Evolutionary conservation across 2,329 filamentous ascomycete species (phyloP), one percentile per base, ranked within the genome.

Genomic region (Botryotinia narcissicola): DNA sequence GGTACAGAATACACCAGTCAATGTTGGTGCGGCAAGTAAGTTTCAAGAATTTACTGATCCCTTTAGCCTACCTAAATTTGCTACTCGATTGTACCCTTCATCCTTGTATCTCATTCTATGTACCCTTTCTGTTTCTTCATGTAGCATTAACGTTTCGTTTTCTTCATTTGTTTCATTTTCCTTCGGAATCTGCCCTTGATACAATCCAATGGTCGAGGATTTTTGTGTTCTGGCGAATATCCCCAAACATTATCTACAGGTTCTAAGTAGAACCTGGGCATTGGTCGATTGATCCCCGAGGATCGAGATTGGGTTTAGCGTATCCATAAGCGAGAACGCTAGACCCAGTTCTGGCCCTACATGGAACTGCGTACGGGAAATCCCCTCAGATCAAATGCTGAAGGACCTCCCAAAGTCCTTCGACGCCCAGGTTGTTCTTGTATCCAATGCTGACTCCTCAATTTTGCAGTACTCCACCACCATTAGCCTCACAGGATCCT

Each of bases 21-120:
- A 73, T 81, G 81, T 61, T 82, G 77, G 75, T 81, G 80, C 74
- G 81, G 81, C 32, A 79, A 80, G 51, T 57, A 57, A 57, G 51
- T 29, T 57, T 57, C 3, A 29, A 29, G 10, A 1, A 18, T 0
- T 57, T 14, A 29, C 14, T 57, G 8, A 2, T 29, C 4, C 6
- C 51, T 32, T 29, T 2, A 9, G 6, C 9, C 51, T 29, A 9
- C 16, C n/a, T 57, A 29, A 16, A 29, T 9, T 18, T 57, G 16
- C 6, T 29, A 12, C 48, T 25, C 10, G 25, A 51, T 51, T 25
- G 20, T 16, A n/a, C 1, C 12, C 25, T 32, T 57, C 14, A 29
- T 57, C 14, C 14, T 57, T 32, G 5, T 57, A 18, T 57, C 9
- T 57, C 3, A 54, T 57, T 32, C n/a, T 18, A 16, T 32, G 14